Percentiles rank a stretch among this genome's conserved stretches.
These are phyloP conservation scores for Coemansia sp. DNA, from an alignment of 192 early-diverging fungal species.

Conservation along the genomic window DNA sequence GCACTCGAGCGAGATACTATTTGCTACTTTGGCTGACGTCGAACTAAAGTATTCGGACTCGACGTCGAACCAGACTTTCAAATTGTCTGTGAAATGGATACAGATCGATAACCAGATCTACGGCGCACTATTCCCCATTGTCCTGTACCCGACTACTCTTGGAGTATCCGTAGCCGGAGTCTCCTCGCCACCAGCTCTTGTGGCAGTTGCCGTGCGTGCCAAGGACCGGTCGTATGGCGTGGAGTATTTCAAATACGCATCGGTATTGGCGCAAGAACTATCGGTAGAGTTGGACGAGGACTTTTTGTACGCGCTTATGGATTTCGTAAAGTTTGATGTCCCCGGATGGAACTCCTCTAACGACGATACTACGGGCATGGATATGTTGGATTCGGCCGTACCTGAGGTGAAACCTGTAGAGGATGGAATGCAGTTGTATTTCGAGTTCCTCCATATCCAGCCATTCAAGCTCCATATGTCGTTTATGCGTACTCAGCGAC, in stretches of 20 bases:
- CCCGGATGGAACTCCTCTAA: conserved; percentile 18
- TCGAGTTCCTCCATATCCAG: conserved; percentile 92
- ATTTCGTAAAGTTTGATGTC: conserved; percentile 85
- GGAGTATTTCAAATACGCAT: conserved; percentile 93
- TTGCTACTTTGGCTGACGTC: conserved; percentile 76
- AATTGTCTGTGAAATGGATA: conserved; percentile 85
- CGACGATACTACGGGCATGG: conserved; percentile 16
- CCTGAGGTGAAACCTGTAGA: conserved; percentile 73
- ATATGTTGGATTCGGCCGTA: conserved; percentile 58
- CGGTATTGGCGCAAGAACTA: conserved; percentile 89
- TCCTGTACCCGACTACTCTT: conserved; percentile 90
- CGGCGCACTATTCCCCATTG: conserved; percentile 83
- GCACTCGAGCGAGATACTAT: conserved; percentile 83
- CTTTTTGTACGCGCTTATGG: conserved; percentile 82
- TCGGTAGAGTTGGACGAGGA: conserved; percentile 95
- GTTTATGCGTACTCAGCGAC: conserved; percentile 76
- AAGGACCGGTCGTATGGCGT: conserved; percentile 96
- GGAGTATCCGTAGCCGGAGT: conserved; percentile 63
- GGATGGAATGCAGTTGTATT: conserved; percentile 80
- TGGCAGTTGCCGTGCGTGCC: conserved; percentile 76
- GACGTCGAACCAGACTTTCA: conserved; percentile 76
- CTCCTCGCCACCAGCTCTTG: conserved; percentile 62
- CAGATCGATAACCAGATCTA: conserved; percentile 97
- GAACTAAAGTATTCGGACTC: conserved; percentile 81
- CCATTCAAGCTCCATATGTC: conserved; percentile 97